Conservation (phyloP, 192 early-diverging fungal genomes). For the Linnemannia hyalina region DNA sequence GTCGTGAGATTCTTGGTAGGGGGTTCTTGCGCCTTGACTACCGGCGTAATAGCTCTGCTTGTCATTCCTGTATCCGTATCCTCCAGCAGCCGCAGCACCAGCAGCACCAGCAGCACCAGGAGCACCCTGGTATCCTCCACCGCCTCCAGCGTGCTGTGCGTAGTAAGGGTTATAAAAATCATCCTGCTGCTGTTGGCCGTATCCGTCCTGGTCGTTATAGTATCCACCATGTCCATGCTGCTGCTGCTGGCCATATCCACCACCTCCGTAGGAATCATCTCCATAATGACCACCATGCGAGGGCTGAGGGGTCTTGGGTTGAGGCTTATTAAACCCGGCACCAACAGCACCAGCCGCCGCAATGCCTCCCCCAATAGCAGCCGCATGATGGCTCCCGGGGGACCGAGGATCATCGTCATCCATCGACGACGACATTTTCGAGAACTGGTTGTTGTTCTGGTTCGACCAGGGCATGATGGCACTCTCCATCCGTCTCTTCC, state of each 20-base stretch:
- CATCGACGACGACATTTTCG: conserved; percentile 37
- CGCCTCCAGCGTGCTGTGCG: neutral
- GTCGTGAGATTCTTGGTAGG: neutral
- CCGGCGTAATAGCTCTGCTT: conserved; percentile 5
- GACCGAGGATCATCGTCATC: conserved; percentile 24
- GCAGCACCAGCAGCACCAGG: neutral
- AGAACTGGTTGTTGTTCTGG: conserved; percentile 24
- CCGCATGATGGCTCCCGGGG: neutral
- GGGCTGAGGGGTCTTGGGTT: conserved; percentile 18
- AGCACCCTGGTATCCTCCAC: neutral
- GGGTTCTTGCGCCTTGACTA: neutral
- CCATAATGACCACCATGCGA: conserved; percentile 12
- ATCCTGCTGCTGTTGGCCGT: conserved; percentile 13
- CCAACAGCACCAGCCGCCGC: conserved; percentile 2
- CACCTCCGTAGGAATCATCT: neutral
- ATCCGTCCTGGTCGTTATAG: neutral
- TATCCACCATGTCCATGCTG: conserved; percentile 14
- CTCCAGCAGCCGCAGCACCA: neutral
- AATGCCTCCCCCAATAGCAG: neutral
- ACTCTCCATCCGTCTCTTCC: conserved; percentile 25
- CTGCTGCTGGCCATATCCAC: neutral
- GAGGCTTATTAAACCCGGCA: conserved; percentile 20
- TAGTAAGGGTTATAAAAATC: conserved; percentile 45
- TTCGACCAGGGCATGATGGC: conserved; percentile 50
- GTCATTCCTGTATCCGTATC: neutral